Evolutionary conservation across 75 land plant genomes (phyloP).

Genomic region (Ceratopteris richardii): DNA sequence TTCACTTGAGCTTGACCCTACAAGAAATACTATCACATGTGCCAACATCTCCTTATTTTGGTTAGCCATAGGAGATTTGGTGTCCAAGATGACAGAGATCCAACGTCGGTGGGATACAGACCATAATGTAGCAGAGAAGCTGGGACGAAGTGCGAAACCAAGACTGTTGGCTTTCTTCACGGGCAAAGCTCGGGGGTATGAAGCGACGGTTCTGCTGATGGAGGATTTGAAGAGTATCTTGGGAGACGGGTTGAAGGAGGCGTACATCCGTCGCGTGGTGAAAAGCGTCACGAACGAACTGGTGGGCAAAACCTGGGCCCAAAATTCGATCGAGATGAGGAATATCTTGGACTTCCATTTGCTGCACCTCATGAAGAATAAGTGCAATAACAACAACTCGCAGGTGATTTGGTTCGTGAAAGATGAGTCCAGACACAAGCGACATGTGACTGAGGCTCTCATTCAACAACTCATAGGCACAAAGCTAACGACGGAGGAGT

Average conservation of each 20-base stretch:
- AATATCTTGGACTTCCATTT: neutral
- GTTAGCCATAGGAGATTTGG: no score
- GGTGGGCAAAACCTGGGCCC: neutral
- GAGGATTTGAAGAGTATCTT: neutral
- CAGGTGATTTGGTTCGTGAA: neutral
- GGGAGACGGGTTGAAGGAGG: neutral
- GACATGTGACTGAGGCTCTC: neutral
- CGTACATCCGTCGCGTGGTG: neutral
- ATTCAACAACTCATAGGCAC: neutral
- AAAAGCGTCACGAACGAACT: slow-evolving; percentile 1
- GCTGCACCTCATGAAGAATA: neutral
- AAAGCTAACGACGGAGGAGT: neutral
- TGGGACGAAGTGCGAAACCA: neutral
- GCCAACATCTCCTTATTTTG: no score
- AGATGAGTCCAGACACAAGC: neutral
- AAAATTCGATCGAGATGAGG: neutral
- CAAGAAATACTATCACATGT: no score
- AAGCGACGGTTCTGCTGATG: neutral
- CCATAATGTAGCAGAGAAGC: slow-evolving; percentile 1
- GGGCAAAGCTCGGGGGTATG: neutral
- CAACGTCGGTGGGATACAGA: neutral
- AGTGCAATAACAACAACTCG: neutral
- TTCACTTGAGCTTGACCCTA: no score
- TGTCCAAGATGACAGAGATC: slow-evolving; percentile 1
- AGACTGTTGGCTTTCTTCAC: neutral